phyloP scores from a whole-genome alignment of 1,139 yeast species.

The Suhomyces maxii region DNA sequence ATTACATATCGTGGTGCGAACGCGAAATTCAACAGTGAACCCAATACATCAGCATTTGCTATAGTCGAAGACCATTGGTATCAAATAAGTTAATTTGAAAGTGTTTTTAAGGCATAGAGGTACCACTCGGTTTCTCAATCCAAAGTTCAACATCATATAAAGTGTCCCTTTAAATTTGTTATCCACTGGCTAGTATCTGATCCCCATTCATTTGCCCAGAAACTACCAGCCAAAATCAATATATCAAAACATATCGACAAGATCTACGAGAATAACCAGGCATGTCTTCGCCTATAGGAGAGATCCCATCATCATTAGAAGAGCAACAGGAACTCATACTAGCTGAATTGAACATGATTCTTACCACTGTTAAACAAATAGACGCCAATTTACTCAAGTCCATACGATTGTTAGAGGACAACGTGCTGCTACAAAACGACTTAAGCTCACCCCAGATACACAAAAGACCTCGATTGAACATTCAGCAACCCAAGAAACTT shows the following conservation, averaged over 20 bases:
- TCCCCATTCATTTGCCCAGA: too few relatives aligned
- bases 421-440: background rate
- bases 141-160: too few relatives aligned
- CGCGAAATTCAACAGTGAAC: too few relatives aligned
- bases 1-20: too few relatives aligned
- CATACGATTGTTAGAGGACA: conserved; percentile 7
- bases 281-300: background rate
- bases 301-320: background rate
- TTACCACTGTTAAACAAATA: conserved; percentile 31
- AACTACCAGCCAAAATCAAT: too few relatives aligned
- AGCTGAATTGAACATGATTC: conserved; percentile 34
- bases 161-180: too few relatives aligned
- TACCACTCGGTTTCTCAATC: too few relatives aligned
- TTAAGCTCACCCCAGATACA: background rate
- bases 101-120: too few relatives aligned
- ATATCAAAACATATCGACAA: background rate
- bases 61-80: too few relatives aligned
- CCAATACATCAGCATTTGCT: too few relatives aligned
- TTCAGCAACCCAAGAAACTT: background rate
- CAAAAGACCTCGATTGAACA: background rate
- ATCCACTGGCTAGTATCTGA: too few relatives aligned
- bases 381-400: conserved; percentile 29
- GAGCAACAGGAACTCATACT: conserved; percentile 27
- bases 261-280: background rate
- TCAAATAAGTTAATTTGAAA: too few relatives aligned